A percentile compares a stretch with the other conserved stretches of the same genome.
These are phyloP conservation scores for Neoarthrinium moseri DNA, from an alignment of 2,329 filamentous ascomycete genomes.

Conservation along the genomic window DNA sequence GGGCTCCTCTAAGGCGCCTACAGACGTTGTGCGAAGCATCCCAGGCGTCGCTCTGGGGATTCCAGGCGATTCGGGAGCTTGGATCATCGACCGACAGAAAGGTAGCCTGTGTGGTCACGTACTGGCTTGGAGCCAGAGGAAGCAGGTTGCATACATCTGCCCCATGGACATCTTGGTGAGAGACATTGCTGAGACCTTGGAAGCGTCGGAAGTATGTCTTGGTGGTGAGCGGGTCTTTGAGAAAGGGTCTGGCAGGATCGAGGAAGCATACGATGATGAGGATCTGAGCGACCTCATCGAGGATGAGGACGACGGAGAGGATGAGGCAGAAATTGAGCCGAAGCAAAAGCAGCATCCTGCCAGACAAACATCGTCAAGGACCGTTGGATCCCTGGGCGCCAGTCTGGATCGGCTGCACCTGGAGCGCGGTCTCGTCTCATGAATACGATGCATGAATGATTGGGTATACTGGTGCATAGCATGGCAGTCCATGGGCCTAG, in stretches of 20 bases:
- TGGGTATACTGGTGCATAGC: neutral
- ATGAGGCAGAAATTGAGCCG: constrained; percentile 9
- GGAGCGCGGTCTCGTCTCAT: neutral
- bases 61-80: constrained; percentile 89
- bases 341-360: neutral
- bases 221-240: constrained; percentile 48
- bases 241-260: constrained; percentile 20
- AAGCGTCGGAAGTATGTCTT: constrained; percentile 67
- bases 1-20: constrained; percentile 6
- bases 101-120: constrained; percentile 87
- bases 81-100: constrained; percentile 80
- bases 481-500: too few species aligned
- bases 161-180: constrained; percentile 89
- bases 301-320: constrained; percentile 11
- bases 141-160: constrained; percentile 84
- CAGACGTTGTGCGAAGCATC: constrained; percentile 16
- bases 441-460: neutral
- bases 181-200: constrained; percentile 79
- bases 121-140: constrained; percentile 80
- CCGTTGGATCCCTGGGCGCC: constrained; percentile 12
- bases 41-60: constrained; percentile 53
- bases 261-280: constrained; percentile 15
- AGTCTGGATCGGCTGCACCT: constrained; percentile 27
- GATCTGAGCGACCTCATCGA: constrained; percentile 28
- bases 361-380: neutral